Percentiles rank a stretch among this genome's conserved stretches.
phyloP scores from a whole-genome alignment of 208 protist genomes.

The Lotmaria passim region DNA sequence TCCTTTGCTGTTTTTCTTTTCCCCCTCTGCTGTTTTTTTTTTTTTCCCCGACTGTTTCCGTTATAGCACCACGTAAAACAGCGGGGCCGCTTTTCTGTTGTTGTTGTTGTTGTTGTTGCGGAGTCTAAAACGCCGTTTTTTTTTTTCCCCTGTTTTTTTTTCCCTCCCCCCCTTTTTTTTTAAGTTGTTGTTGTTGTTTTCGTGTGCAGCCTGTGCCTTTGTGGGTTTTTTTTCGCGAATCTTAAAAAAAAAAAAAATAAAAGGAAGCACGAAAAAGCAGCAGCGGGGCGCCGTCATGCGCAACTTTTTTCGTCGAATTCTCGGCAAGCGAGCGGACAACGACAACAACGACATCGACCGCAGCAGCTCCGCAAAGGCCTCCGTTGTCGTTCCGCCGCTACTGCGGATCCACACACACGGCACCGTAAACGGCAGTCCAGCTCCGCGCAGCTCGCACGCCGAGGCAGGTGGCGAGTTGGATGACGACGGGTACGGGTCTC shows the following conservation, averaged over 20 bases:
- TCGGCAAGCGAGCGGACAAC: background rate
- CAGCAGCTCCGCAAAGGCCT: too few relatives aligned
- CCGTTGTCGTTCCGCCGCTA: background rate
- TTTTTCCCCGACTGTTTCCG: background rate
- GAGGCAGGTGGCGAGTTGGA: background rate
- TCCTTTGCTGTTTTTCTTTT: background rate
- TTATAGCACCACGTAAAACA: background rate
- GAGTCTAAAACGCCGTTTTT: background rate
- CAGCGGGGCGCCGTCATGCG: slow-evolving; percentile 1
- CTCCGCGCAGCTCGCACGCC: background rate
- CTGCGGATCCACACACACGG: background rate
- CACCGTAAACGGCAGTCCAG: background rate
- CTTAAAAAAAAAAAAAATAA: too few relatives aligned
- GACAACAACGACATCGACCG: background rate
- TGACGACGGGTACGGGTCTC: slow-evolving; percentile 13
- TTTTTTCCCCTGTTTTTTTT: slow-evolving; percentile 7
- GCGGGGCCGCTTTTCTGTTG: background rate
- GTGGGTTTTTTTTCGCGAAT: background rate
- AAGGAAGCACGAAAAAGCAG: too few relatives aligned
- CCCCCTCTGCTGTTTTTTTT: background rate
- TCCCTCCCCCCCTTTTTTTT: background rate
- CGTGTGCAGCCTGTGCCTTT: background rate
- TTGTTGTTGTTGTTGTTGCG: background rate
- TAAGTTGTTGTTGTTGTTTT: slow-evolving; percentile 3
- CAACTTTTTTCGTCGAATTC: background rate